Evolutionary conservation across 1,139 yeast species (phyloP).

Genomic region (Sugiyamaella novakii): DNA sequence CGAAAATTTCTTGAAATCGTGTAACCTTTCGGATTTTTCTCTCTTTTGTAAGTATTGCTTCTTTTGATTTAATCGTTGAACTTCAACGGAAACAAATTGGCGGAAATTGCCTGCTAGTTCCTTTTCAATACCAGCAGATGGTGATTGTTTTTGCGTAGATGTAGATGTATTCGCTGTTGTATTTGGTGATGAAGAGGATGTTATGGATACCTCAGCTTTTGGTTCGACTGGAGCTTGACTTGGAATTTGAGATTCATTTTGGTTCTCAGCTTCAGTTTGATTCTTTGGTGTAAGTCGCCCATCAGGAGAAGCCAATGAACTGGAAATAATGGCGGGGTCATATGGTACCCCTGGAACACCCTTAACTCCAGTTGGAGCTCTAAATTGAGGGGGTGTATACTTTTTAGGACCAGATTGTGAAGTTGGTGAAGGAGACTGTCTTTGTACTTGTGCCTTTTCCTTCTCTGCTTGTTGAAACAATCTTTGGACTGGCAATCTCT

Average conservation of each 20-base stretch:
- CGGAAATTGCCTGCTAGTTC: conserved; percentile 42
- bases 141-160: conserved; percentile 10
- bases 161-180: background rate
- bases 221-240: background rate
- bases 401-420: conserved; percentile 38
- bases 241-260: background rate
- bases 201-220: no score
- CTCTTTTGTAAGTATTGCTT: conserved; percentile 38
- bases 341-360: conserved; percentile 32
- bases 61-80: conserved; percentile 38
- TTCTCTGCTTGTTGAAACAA: conserved; percentile 10
- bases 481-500: conserved; percentile 11
- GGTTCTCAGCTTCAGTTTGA: background rate
- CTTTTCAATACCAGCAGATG: conserved; percentile 34
- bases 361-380: conserved; percentile 46
- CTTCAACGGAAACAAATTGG: conserved; percentile 42
- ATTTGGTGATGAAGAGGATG: conserved; percentile 1
- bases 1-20: conserved; percentile 80
- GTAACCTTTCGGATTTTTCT: conserved; percentile 55
- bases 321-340: conserved; percentile 77
- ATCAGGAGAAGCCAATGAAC: conserved; percentile 32
- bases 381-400: conserved; percentile 66
- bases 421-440: conserved; percentile 1
- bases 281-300: conserved; percentile 17
- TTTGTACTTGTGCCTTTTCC: conserved; percentile 3